Evolutionary conservation across 1,284 basidiomycete genomes (phyloP), one percentile per base, ranked within the genome.

Genomic region (Rhizopogon parksii): DNA sequence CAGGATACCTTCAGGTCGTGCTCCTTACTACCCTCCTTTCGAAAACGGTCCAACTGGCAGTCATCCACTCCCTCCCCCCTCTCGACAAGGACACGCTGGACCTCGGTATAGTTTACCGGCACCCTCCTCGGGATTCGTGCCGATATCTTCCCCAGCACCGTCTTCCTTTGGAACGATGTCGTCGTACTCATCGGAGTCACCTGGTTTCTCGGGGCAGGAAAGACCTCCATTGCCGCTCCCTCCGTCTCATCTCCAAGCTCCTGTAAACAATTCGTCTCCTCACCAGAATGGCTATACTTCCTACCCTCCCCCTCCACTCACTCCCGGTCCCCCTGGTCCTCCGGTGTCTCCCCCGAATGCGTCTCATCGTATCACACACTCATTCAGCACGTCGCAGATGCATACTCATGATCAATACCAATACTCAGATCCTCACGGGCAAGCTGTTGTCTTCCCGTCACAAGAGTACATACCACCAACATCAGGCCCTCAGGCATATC

Each of bases 21-120:
- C 67, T 36, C 62, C 69, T 21, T 80, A 83, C 58, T 76, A 78
- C 52, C 68, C 76, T 38, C 69, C 71, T n/a, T 82, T 83, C 57
- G 83, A 87, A 52, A 59, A 68, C n/a, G 56, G 59, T 37, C 52
- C 59, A 6, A 35, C 47, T 32, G 50, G 62, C 54, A 65, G 30
- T 61, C 71, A 63, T 21, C 54, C 66, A 17, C 56, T 68, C 57
- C 72, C 63, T 50, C 68, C 58, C 59, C 73, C 64, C 14, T 60
- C 59, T 8, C 39, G 59, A 0, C 55, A 58, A 21, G 27, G 59
- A 60, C 57, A 57, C 47, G 74, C 76, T 51, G 77, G 76, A 37
- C 78, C 82, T n/a, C 72, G 85, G 49, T 80, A 83, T 56, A 87
- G 82, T 57, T 68, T 87, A 53, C 83, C 85, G 15, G 61, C 78